Conservation (phyloP, 2,329 filamentous ascomycete species). For the Apiospora marii region DNA sequence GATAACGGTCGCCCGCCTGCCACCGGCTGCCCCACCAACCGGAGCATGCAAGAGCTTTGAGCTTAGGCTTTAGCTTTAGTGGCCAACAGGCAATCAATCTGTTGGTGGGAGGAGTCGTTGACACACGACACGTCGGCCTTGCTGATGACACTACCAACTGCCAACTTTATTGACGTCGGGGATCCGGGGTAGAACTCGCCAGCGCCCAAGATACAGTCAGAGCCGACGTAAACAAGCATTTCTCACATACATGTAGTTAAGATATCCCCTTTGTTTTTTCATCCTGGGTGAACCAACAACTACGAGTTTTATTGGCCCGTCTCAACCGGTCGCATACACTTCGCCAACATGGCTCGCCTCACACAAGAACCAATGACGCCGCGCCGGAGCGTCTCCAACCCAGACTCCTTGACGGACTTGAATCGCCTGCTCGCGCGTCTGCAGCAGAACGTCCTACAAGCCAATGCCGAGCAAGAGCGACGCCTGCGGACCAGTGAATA, state of each 20-base stretch:
- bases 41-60: neutral
- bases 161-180: neutral
- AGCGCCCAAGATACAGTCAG: neutral
- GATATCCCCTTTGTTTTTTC: neutral
- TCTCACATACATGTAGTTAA: neutral
- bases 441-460: conserved; percentile 69
- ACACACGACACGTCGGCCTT: conserved; percentile 12
- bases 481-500: conserved; percentile 68
- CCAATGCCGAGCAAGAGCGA: conserved; percentile 65
- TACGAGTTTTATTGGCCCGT: neutral
- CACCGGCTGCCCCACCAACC: conserved; percentile 14
- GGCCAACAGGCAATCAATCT: neutral
- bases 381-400: conserved; percentile 37
- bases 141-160: conserved; percentile 11
- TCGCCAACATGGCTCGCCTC: conserved; percentile 40
- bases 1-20: neutral
- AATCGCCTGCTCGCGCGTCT: conserved; percentile 71
- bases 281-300: neutral
- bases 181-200: neutral
- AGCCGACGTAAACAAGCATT: conserved; percentile 6
- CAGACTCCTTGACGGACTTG: conserved; percentile 59
- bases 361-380: conserved; percentile 41
- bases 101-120: too few species aligned
- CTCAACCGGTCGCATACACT: neutral
- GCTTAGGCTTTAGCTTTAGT: neutral